Conservation (phyloP, 2,329 filamentous ascomycete genomes). For the Zymoseptoria brevis region DNA sequence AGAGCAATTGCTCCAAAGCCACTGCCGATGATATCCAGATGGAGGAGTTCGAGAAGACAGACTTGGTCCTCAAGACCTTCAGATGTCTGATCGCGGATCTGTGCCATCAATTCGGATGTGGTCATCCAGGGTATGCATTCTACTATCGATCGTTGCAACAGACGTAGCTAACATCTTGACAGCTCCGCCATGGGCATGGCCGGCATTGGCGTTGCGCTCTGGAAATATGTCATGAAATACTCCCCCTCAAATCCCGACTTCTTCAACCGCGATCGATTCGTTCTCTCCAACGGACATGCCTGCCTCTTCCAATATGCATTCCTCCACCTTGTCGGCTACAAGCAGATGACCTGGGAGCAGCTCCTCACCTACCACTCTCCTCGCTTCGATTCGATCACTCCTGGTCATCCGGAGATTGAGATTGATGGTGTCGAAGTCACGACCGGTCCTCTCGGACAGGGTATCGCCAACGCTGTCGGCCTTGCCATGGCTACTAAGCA, state of each 20-base stretch:
- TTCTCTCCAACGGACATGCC: slow-evolving; percentile 54
- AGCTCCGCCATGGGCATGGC: slow-evolving; percentile 54
- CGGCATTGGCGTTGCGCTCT: slow-evolving; percentile 53
- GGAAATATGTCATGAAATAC: slow-evolving; percentile 57
- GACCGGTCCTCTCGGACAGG: slow-evolving; percentile 52
- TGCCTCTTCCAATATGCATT: slow-evolving; percentile 51
- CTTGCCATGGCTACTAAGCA: slow-evolving; percentile 52
- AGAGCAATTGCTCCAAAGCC: slow-evolving; percentile 14
- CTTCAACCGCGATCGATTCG: slow-evolving; percentile 57
- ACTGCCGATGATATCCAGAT: slow-evolving; percentile 19
- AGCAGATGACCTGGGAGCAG: slow-evolving; percentile 49
- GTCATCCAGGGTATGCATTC: slow-evolving; percentile 53
- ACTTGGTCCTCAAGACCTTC: slow-evolving; percentile 53
- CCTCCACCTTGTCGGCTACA: slow-evolving; percentile 45
- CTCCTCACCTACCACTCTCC: slow-evolving; percentile 48
- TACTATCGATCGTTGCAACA: background rate
- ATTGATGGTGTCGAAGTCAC: slow-evolving; percentile 52
- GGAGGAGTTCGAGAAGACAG: slow-evolving; percentile 25
- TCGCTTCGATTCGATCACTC: slow-evolving; percentile 42
- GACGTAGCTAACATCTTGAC: slow-evolving; percentile 2
- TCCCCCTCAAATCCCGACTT: slow-evolving; percentile 47
- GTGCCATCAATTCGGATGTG: slow-evolving; percentile 62
- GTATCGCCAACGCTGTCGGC: slow-evolving; percentile 53
- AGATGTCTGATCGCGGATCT: slow-evolving; percentile 58
- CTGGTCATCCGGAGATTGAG: slow-evolving; percentile 48